These are phyloP conservation scores for Globisporangium solare DNA, from an alignment of 352 stramenopile species.

Conservation along the genomic window DNA sequence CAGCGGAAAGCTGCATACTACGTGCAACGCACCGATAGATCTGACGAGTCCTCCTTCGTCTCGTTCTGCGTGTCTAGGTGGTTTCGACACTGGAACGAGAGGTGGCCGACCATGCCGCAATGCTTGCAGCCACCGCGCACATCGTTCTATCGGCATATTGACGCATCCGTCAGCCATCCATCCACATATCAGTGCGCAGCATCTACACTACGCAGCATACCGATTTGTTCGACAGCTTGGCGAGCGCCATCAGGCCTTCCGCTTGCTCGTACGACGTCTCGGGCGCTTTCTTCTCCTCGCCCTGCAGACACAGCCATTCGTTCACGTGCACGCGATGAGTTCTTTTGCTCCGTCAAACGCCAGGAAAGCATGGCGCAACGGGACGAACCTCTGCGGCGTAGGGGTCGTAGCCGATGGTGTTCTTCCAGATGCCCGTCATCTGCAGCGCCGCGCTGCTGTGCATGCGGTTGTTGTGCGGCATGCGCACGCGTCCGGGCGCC, in stretches of 20 bases:
- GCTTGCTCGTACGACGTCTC: slow-evolving; percentile 86
- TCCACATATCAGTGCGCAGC: not conserved
- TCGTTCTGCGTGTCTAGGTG: slow-evolving; percentile 48
- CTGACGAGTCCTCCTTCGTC: slow-evolving; percentile 25
- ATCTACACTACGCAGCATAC: slow-evolving; percentile 21
- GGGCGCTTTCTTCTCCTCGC: slow-evolving; percentile 53
- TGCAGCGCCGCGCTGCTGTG: slow-evolving; percentile 91
- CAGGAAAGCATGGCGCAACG: not conserved
- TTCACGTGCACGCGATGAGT: not conserved
- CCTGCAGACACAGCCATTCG: slow-evolving; percentile 13
- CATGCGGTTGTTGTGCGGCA: slow-evolving; percentile 98
- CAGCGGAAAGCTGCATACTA: not conserved
- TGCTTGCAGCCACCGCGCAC: slow-evolving; percentile 83
- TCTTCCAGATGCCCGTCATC: slow-evolving; percentile 96
- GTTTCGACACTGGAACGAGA: slow-evolving; percentile 90
- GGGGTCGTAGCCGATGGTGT: slow-evolving; percentile 96
- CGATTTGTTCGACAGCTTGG: slow-evolving; percentile 92
- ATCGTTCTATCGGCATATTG: slow-evolving; percentile 41
- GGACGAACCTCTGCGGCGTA: slow-evolving; percentile 66
- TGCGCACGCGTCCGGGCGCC: slow-evolving; percentile 85
- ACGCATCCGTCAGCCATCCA: slow-evolving; percentile 3
- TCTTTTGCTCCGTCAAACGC: not conserved
- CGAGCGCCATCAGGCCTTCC: slow-evolving; percentile 92
- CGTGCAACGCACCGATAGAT: slow-evolving; percentile 7
- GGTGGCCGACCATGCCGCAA: slow-evolving; percentile 89